Evolutionary conservation across 306 rosid species (phyloP).

Genomic region (Prunus armeniaca): DNA sequence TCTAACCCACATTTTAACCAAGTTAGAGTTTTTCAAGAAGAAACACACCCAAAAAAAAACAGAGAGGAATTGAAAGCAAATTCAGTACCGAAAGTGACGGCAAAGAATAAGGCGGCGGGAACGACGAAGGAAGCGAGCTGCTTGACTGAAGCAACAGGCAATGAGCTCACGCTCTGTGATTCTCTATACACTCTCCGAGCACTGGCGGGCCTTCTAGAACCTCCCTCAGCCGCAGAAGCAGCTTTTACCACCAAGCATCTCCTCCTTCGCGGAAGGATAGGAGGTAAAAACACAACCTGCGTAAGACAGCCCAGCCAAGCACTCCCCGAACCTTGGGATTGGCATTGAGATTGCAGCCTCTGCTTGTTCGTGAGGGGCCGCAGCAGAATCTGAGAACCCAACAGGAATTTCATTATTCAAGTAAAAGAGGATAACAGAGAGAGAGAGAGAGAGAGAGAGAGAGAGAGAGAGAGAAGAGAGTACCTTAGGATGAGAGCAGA

Average conservation of each 20-base stretch:
- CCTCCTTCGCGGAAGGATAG: slow-evolving; percentile 21
- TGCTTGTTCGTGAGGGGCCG: slow-evolving; percentile 12
- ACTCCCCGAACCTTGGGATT: slow-evolving; percentile 10
- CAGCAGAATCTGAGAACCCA: slow-evolving; percentile 17
- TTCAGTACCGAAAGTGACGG: slow-evolving; percentile 63
- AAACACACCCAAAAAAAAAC: too few species aligned
- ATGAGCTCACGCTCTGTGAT: slow-evolving; percentile 53
- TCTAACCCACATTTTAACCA: neutral
- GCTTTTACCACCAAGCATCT: slow-evolving; percentile 43
- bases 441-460: neutral
- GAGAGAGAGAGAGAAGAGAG: slow-evolving; percentile 2
- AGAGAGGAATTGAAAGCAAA: neutral
- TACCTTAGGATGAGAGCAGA: slow-evolving; percentile 56
- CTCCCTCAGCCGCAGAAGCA: slow-evolving; percentile 32
- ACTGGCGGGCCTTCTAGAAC: slow-evolving; percentile 41
- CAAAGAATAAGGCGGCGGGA: slow-evolving; percentile 65
- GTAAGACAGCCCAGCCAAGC: slow-evolving; percentile 19
- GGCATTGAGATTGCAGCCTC: slow-evolving; percentile 11
- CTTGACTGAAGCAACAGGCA: slow-evolving; percentile 51
- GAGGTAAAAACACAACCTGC: slow-evolving; percentile 28
- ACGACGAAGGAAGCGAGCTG: slow-evolving; percentile 55
- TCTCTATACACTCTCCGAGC: slow-evolving; percentile 69
- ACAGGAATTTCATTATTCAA: neutral
- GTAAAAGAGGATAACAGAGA: neutral
- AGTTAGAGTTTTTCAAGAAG: neutral